phyloP scores from a whole-genome alignment of 345 rosid genomes.

The Euphorbia lathyris region DNA sequence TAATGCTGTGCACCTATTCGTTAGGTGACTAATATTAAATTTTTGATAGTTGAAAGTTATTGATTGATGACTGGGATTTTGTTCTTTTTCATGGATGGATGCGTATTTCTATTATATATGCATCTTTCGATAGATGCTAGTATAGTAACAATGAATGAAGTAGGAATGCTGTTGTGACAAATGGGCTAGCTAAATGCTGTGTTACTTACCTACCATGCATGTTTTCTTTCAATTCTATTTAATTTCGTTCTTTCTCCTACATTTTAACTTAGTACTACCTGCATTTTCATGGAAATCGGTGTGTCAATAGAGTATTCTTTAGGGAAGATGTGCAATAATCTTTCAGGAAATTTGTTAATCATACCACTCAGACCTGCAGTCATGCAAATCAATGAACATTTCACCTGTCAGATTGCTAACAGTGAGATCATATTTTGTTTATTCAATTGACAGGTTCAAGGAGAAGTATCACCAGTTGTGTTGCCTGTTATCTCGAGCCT shows the following conservation, averaged over 20 bases:
- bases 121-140: not conserved
- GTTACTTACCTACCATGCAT: not conserved
- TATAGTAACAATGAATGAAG: not conserved
- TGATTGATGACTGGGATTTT: not conserved
- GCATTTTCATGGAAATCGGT: not conserved
- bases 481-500: slow-evolving; percentile 62
- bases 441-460: slow-evolving; percentile 49
- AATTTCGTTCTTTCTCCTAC: no score
- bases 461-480: slow-evolving; percentile 80
- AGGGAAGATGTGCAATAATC: not conserved
- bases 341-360: not conserved
- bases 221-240: not conserved
- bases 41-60: no score
- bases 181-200: not conserved
- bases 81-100: slow-evolving; percentile 9
- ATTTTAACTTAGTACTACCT: not conserved
- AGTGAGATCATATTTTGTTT: not conserved
- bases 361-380: not conserved
- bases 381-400: not conserved
- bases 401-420: not conserved
- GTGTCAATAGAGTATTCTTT: no score
- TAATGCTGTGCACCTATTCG: no score
- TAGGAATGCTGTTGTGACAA: not conserved
- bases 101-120: not conserved
- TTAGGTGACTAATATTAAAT: no score